Percentiles rank a stretch among this genome's conserved stretches.
Conservation (phyloP, 202 grass and related monocot genomes). For the Alloteropsis angusta region DNA sequence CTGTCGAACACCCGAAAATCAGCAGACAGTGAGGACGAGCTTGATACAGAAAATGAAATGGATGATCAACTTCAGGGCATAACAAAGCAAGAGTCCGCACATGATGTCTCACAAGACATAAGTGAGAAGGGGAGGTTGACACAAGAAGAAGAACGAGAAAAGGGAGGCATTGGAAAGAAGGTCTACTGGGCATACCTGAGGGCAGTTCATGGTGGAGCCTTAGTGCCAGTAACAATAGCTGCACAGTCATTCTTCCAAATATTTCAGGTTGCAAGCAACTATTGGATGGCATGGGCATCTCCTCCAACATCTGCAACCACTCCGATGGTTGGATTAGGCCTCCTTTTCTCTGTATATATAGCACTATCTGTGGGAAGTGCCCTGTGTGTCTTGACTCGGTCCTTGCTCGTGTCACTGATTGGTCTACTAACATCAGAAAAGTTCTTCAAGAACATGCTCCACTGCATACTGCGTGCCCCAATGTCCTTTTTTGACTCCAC, state of each 20-base stretch:
- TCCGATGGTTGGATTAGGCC: constrained; percentile 46
- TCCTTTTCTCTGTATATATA: constrained; percentile 71
- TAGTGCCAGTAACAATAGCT: constrained; percentile 61
- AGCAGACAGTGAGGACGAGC: constrained; percentile 36
- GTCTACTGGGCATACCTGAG: constrained; percentile 88
- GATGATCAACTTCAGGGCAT: constrained; percentile 53
- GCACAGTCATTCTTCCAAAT: constrained; percentile 77
- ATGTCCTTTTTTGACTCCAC: constrained; percentile 99
- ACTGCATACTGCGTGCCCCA: constrained; percentile 67
- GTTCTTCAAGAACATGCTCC: constrained; percentile 90
- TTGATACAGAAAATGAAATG: constrained; percentile 32
- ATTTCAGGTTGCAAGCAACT: constrained; percentile 91
- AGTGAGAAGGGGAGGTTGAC: constrained; percentile 71
- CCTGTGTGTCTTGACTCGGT: constrained; percentile 55
- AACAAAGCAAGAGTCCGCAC: constrained; percentile 74
- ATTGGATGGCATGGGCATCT: constrained; percentile 95
- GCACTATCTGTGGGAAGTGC: constrained; percentile 61
- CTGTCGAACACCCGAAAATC: constrained; percentile 18
- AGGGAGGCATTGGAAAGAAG: constrained; percentile 72
- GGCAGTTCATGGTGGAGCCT: constrained; percentile 63
- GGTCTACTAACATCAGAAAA: constrained; percentile 72
- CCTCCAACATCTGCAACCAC: constrained; percentile 50
- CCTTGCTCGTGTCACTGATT: constrained; percentile 48
- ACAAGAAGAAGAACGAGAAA: constrained; percentile 95
- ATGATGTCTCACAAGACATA: constrained; percentile 56